phyloP scores from a whole-genome alignment of 495 filamentous ascomycete species.

The Lentithecium fluviatile region DNA sequence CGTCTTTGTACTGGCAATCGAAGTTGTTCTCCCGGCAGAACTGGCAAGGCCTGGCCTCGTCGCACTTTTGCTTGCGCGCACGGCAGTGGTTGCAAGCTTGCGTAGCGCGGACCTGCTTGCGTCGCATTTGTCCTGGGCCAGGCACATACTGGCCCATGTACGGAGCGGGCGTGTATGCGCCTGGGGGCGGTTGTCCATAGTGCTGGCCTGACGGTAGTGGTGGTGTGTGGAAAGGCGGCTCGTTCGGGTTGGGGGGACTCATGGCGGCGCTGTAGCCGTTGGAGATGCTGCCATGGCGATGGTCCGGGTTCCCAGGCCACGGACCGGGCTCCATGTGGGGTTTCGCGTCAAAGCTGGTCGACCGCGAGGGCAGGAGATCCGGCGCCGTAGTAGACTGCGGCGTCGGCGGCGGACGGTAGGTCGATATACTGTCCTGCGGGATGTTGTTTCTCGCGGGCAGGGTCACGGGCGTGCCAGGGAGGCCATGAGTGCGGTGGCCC shows the following conservation, averaged over 20 bases:
- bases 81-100: slow-evolving; percentile 68
- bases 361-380: slow-evolving; percentile 18
- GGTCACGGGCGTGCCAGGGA: slow-evolving; percentile 23
- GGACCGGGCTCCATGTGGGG: slow-evolving; percentile 15
- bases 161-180: background rate
- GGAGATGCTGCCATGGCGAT: slow-evolving; percentile 24
- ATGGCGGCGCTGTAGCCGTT: slow-evolving; percentile 22
- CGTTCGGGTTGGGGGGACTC: slow-evolving; percentile 10
- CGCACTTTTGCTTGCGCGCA: slow-evolving; percentile 68
- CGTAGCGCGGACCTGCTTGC: slow-evolving; percentile 43
- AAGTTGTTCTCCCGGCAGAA: slow-evolving; percentile 54
- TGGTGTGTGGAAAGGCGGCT: slow-evolving; percentile 21
- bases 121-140: slow-evolving; percentile 18
- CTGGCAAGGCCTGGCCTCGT: slow-evolving; percentile 53
- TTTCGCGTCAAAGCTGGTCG: slow-evolving; percentile 26
- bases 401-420: slow-evolving; percentile 23
- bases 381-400: slow-evolving; percentile 14
- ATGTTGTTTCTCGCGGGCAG: slow-evolving; percentile 26
- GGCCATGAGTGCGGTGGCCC: slow-evolving; percentile 26
- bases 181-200: slow-evolving; percentile 12
- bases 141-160: slow-evolving; percentile 9
- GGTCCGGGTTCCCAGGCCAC: slow-evolving; percentile 22
- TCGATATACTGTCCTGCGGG: slow-evolving; percentile 25
- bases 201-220: slow-evolving; percentile 5
- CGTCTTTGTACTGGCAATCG: slow-evolving; percentile 64